These are phyloP conservation scores for Ceratocystis harringtonii DNA, from an alignment of 2,329 filamentous ascomycete genomes.

Conservation along the genomic window DNA sequence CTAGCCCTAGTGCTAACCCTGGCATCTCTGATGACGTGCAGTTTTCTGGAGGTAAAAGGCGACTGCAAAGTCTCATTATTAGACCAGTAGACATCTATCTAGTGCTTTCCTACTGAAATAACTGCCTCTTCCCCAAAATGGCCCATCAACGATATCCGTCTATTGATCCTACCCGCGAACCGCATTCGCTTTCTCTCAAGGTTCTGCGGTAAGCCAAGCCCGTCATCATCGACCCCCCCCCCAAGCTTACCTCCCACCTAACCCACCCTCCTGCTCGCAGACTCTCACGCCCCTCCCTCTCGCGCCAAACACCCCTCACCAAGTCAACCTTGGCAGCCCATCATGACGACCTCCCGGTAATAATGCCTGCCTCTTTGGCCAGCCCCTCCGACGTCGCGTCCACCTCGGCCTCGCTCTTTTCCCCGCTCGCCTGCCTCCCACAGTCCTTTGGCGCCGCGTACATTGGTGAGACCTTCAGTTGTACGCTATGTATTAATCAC, in stretches of 20 bases:
- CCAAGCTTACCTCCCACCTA: neutral
- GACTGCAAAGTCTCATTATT: too few relatives aligned
- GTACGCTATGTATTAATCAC: slow-evolving; percentile 92
- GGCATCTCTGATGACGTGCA: too few relatives aligned
- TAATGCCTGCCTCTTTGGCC: slow-evolving; percentile 11
- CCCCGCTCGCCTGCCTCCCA: slow-evolving; percentile 14
- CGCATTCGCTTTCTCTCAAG: slow-evolving; percentile 65
- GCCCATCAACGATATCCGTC: slow-evolving; percentile 44
- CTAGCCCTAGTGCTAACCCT: too few relatives aligned
- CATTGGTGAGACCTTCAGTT: slow-evolving; percentile 88
- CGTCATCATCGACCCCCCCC: neutral
- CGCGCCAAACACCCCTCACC: slow-evolving; percentile 45
- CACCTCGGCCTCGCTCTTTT: slow-evolving; percentile 12
- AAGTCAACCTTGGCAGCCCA: slow-evolving; percentile 27
- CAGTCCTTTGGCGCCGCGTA: slow-evolving; percentile 79
- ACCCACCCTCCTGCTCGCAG: slow-evolving; percentile 29
- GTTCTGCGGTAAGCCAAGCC: slow-evolving; percentile 43
- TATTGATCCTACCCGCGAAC: slow-evolving; percentile 50
- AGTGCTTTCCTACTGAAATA: too few relatives aligned
- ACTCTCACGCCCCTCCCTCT: slow-evolving; percentile 66
- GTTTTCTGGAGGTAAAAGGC: too few relatives aligned
- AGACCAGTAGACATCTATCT: too few relatives aligned
- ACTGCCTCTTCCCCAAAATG: slow-evolving; percentile 26
- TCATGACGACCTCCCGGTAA: slow-evolving; percentile 21
- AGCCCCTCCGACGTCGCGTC: neutral